Conservation (phyloP, 495 filamentous ascomycete genomes). For the Umbilicaria muhlenbergii region DNA sequence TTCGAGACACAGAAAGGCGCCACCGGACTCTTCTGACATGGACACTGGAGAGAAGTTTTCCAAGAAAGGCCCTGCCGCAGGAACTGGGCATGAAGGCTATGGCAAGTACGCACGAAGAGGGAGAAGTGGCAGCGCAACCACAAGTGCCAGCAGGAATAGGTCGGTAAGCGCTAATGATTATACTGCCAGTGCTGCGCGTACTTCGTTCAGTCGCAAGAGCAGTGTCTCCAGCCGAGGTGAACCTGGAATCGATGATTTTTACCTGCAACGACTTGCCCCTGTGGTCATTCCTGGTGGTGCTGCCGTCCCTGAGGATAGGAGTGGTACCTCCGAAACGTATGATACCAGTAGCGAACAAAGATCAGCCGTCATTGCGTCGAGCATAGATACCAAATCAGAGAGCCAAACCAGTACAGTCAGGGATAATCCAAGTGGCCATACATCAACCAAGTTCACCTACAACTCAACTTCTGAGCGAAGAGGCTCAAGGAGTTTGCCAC, state of each 20-base stretch:
- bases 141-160: constrained; percentile 27
- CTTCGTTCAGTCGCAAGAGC: constrained; percentile 30
- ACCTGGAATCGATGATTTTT: constrained; percentile 46
- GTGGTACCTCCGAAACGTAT: constrained; percentile 11
- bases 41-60: constrained; percentile 38
- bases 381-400: constrained; percentile 52
- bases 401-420: too few species aligned
- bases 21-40: constrained; percentile 29
- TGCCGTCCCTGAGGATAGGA: constrained; percentile 40
- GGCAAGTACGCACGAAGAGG: constrained; percentile 49
- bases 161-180: constrained; percentile 41
- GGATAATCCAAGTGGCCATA: too few species aligned
- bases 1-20: constrained; percentile 52
- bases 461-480: background rate
- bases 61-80: constrained; percentile 76
- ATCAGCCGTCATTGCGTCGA: constrained; percentile 49
- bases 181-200: constrained; percentile 25
- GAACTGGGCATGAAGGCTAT: constrained; percentile 94
- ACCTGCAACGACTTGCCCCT: constrained; percentile 67
- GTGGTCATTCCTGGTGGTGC: constrained; percentile 77
- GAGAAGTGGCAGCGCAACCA: constrained; percentile 33
- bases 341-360: constrained; percentile 6
- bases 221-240: constrained; percentile 36
- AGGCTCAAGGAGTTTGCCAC: constrained; percentile 8
- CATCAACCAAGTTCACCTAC: too few species aligned